These are phyloP conservation scores for Sugiyamaella lignohabitans DNA, from an alignment of 805 yeast species.

Conservation along the genomic window DNA sequence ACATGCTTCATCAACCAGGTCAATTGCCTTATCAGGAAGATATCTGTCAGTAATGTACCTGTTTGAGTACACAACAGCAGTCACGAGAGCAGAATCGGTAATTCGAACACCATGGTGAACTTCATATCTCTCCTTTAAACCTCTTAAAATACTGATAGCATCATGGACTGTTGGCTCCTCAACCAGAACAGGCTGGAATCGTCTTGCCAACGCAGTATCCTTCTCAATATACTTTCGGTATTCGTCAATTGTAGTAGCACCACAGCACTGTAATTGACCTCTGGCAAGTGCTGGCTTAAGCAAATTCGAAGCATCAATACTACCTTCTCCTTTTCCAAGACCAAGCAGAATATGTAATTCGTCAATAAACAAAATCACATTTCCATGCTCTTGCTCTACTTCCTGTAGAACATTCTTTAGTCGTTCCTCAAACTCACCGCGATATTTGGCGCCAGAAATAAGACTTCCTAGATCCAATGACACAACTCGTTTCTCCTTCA, in stretches of 20 bases:
- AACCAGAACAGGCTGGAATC: conserved; percentile 83
- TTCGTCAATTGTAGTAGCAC: conserved; percentile 94
- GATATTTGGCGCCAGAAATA: conserved; percentile 89
- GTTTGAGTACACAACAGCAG: conserved; percentile 85
- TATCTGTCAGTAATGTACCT: conserved; percentile 88
- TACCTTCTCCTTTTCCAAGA: conserved; percentile 87
- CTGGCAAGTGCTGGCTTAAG: conserved; percentile 91
- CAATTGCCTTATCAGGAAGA: conserved; percentile 95
- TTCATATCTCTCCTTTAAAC: conserved; percentile 88
- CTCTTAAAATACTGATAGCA: conserved; percentile 85
- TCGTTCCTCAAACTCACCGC: conserved; percentile 95
- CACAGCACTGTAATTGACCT: conserved; percentile 87
- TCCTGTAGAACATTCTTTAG: conserved; percentile 75
- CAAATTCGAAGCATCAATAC: conserved; percentile 91
- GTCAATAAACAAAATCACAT: conserved; percentile 77
- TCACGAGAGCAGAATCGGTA: conserved; percentile 84
- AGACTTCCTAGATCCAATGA: conserved; percentile 83
- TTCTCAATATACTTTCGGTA: conserved; percentile 89
- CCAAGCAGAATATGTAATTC: conserved; percentile 88
- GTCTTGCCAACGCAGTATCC: conserved; percentile 90
- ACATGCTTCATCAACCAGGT: conserved; percentile 94
- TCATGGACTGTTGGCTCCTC: conserved; percentile 88
- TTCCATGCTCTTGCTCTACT: conserved; percentile 70
- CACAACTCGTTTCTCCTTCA: conserved; percentile 78
- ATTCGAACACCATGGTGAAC: conserved; percentile 97